Evolutionary conservation across 2,329 filamentous ascomycete species (phyloP).

Genomic region (Penicillium psychrosexuale): DNA sequence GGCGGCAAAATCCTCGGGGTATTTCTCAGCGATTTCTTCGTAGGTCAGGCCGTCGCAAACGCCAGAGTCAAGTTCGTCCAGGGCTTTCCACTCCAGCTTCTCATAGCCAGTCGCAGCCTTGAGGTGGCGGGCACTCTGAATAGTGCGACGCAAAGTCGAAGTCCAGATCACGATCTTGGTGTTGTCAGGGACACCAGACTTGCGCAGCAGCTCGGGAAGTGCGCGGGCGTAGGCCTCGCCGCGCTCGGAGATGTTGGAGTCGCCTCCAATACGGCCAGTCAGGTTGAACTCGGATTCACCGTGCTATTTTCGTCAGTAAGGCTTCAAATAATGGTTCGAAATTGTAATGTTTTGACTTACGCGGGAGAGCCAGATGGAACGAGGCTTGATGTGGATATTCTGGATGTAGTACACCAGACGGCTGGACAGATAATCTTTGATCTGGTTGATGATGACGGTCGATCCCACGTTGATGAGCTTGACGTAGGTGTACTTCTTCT

Average conservation of each 20-base stretch:
- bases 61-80: constrained; percentile 94
- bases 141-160: constrained; percentile 76
- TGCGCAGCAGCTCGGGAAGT: constrained; percentile 76
- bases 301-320: constrained; percentile 57
- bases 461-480: constrained; percentile 96
- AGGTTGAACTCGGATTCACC: constrained; percentile 94
- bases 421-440: constrained; percentile 94
- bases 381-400: constrained; percentile 95
- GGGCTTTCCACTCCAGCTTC: constrained; percentile 96
- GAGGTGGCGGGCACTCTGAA: constrained; percentile 83
- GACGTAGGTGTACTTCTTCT: constrained; percentile 85
- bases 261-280: constrained; percentile 85
- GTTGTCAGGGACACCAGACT: constrained; percentile 73
- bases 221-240: constrained; percentile 84
- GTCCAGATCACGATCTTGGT: constrained; percentile 70
- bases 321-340: neutral
- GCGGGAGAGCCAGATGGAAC: constrained; percentile 93
- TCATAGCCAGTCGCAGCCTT: constrained; percentile 69
- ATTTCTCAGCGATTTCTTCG: constrained; percentile 85
- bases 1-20: constrained; percentile 90
- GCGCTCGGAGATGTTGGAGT: constrained; percentile 79
- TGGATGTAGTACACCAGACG: constrained; percentile 97
- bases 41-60: constrained; percentile 97
- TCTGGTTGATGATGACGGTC: constrained; percentile 96
- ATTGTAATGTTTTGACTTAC: constrained; percentile 51